Percentiles rank a stretch among this genome's conserved stretches.
These are phyloP conservation scores for Raphanus sativus DNA, from an alignment of 345 rosid genomes.

Conservation along the genomic window DNA sequence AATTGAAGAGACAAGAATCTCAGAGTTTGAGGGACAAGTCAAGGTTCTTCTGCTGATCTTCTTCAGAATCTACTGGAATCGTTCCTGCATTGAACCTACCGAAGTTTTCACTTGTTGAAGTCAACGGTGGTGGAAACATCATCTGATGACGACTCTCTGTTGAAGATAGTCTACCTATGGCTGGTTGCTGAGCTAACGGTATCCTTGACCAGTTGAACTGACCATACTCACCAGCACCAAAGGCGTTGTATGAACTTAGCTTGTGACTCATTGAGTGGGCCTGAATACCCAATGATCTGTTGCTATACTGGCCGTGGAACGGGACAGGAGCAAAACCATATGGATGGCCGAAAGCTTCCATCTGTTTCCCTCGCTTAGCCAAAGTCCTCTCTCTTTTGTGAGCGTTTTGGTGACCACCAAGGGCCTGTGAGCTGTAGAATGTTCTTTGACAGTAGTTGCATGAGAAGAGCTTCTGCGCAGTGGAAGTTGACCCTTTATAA, in stretches of 20 bases:
- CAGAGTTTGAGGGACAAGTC: constrained; percentile 73
- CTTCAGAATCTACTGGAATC: constrained; percentile 40
- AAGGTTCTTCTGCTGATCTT: constrained; percentile 54
- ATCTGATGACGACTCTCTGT: constrained; percentile 34
- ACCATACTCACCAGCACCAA: constrained; percentile 39
- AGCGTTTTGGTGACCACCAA: constrained; percentile 92
- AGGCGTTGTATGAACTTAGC: constrained; percentile 44
- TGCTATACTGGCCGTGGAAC: constrained; percentile 47
- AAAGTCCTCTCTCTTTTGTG: constrained; percentile 83
- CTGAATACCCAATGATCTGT: constrained; percentile 63
- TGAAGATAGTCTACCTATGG: constrained; percentile 51
- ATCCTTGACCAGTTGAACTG: constrained; percentile 49
- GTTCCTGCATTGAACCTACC: constrained; percentile 46
- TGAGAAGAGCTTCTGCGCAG: constrained; percentile 62
- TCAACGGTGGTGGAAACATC: constrained; percentile 18
- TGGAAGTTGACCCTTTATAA: constrained; percentile 33
- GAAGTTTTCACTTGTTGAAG: constrained; percentile 26
- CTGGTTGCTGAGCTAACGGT: constrained; percentile 54
- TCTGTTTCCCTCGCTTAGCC: constrained; percentile 65
- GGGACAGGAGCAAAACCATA: constrained; percentile 56
- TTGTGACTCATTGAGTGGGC: constrained; percentile 64
- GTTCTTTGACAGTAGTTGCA: constrained; percentile 89
- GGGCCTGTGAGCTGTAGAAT: constrained; percentile 87
- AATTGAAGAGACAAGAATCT: constrained; percentile 18
- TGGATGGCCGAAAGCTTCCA: constrained; percentile 57